Base-by-base conservation (phyloP, 2,329 filamentous ascomycete genomes). In the Aspergillus bombycis region DNA sequence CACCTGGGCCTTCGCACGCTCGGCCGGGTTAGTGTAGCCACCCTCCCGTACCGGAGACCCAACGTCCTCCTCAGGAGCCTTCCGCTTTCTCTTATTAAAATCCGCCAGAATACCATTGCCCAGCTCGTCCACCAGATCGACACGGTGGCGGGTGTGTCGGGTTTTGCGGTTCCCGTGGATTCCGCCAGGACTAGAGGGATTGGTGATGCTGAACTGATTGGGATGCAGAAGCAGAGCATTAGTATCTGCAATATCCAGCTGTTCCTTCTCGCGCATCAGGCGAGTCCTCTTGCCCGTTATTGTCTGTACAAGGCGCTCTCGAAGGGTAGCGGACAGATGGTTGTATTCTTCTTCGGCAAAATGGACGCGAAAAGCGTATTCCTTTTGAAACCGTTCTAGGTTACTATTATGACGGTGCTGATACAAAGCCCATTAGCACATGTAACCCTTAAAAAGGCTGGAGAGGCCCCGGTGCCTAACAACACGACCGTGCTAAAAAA, bases 231-330 rank as follows among this genome's bases (percentile, higher is more conserved):
- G 83, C 58, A 89, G 81, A 8, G 88, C 86, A 71, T 88, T 89
- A 74, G 84, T 89, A 74, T 90, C 88, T 3, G 86, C 86, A 63
- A 89, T 85, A 68, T 90, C 88, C 28, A 90, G 79, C 71, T 89
- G 87, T 69, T 90, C 88, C 72, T 89, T 90, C 71, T 90, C 88
- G 63, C 85, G 84, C 77, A 87, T 82, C 62, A 90, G 77, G 45
- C 84, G 80, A 61, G 82, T 79, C 58, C 85, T 83, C 68, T 86
- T 87, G 70, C 85, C 82, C 30, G 83, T 83, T 58, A 90, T 82
- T 46, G 80, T 83, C 66, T 86, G 82, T 48, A 86, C 82, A 45
- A 90, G 79, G 53, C 88, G 85, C 71, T 89, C 86, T 57, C 88
- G 86, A 50, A 90, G 80, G 11, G 86, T 89, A 43, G 79, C 79